Evolutionary conservation across 2,329 filamentous ascomycete species (phyloP).

Genomic region (Claviceps digitariae): DNA sequence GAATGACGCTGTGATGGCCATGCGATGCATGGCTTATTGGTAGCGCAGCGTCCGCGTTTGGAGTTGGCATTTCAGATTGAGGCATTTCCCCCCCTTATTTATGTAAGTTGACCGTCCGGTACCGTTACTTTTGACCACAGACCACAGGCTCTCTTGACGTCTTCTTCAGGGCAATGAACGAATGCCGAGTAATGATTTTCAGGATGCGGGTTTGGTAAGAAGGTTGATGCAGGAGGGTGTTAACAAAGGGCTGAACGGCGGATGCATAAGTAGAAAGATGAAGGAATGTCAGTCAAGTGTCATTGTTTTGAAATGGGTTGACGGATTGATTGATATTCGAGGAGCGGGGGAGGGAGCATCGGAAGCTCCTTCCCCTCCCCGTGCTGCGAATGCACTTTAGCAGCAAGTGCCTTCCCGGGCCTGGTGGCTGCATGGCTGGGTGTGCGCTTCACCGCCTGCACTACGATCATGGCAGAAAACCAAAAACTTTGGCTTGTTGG

Average conservation of each 20-base stretch:
- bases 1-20: conserved; percentile 9
- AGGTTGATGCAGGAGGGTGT: background rate
- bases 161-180: background rate
- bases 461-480: conserved; percentile 5
- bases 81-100: background rate
- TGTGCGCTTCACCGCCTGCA: conserved; percentile 9
- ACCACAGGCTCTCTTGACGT: background rate
- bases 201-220: background rate
- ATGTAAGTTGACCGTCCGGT: background rate
- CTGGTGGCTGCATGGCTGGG: background rate
- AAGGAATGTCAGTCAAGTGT: background rate
- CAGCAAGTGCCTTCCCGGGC: background rate
- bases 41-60: background rate
- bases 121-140: background rate
- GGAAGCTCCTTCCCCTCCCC: background rate
- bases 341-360: background rate
- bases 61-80: background rate
- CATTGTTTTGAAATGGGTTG: background rate
- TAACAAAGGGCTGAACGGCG: background rate
- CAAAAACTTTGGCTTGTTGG: conserved; percentile 10
- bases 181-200: background rate
- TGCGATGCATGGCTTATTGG: conserved; percentile 5
- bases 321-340: background rate
- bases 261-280: background rate
- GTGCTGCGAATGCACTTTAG: background rate